Evolutionary conservation across 345 rosid species (phyloP).

Genomic region (Triadica sebifera): DNA sequence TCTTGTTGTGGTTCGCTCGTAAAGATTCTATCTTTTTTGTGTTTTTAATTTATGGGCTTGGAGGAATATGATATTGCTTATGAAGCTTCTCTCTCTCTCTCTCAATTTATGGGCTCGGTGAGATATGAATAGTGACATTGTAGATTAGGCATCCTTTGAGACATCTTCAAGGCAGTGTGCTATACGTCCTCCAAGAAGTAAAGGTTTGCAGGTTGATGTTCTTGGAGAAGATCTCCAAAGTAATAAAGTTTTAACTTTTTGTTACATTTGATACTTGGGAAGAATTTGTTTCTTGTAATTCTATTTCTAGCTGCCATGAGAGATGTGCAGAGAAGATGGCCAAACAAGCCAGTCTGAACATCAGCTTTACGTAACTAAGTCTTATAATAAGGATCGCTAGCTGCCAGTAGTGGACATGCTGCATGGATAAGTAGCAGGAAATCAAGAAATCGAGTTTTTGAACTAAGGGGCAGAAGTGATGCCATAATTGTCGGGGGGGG

Average conservation of each 20-base stretch:
- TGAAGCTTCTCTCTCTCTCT: too few relatives aligned
- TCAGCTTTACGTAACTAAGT: neutral
- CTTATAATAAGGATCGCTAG: neutral
- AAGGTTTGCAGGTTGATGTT: constrained; percentile 82
- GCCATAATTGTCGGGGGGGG: constrained; percentile 92
- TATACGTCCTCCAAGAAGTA: constrained; percentile 64
- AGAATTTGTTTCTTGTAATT: neutral
- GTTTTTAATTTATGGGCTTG: too few relatives aligned
- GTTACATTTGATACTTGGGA: neutral
- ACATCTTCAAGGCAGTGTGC: constrained; percentile 88
- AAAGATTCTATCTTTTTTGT: neutral
- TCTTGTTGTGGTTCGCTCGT: constrained; percentile 64
- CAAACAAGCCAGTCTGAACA: neutral
- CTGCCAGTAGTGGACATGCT: constrained; percentile 89
- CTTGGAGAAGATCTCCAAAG: constrained; percentile 84
- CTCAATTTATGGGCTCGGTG: too few relatives aligned
- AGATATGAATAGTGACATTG: neutral
- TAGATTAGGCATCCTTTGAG: constrained; percentile 68
- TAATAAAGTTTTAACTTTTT: constrained; percentile 32
- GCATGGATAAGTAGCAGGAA: constrained; percentile 87
- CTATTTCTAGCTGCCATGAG: neutral
- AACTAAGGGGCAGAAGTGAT: constrained; percentile 84
- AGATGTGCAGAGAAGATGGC: too few relatives aligned
- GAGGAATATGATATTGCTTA: too few relatives aligned
- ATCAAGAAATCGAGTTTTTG: constrained; percentile 78